These are phyloP conservation scores for Saccharomycopsis javanensis DNA, from an alignment of 805 yeast species.

Conservation along the genomic window DNA sequence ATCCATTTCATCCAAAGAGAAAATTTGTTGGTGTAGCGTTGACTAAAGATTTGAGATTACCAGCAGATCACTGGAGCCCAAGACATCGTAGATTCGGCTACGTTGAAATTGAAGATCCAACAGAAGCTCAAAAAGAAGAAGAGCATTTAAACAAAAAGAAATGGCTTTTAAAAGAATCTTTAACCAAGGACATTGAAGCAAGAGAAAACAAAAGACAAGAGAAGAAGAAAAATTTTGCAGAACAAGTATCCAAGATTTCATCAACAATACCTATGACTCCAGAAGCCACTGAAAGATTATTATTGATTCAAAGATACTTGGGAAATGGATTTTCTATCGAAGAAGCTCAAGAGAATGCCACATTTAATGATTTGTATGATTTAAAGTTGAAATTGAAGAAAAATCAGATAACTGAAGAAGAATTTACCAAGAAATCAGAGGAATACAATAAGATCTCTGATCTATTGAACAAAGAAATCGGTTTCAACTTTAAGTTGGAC, in stretches of 20 bases:
- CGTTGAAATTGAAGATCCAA: constrained; percentile 39
- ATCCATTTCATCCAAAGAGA: constrained; percentile 94
- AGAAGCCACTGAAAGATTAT: constrained; percentile 43
- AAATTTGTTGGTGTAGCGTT: constrained; percentile 85
- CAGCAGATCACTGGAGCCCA: constrained; percentile 89
- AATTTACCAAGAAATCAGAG: constrained; percentile 21
- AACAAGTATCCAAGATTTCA: constrained; percentile 26
- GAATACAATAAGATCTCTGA: constrained; percentile 32
- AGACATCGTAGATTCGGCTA: constrained; percentile 77
- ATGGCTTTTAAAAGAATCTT: constrained; percentile 42
- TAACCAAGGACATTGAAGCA: constrained; percentile 31
- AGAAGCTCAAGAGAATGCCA: constrained; percentile 54
- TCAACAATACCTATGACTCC: constrained; percentile 27
- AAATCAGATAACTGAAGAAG: constrained; percentile 29
- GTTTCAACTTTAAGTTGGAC: constrained; percentile 33
- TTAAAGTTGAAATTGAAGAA: constrained; percentile 32
- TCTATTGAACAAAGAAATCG: constrained; percentile 32
- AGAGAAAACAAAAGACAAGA: constrained; percentile 34
- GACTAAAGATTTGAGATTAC: constrained; percentile 50
- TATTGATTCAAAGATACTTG: constrained; percentile 42
- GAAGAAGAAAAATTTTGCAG: constrained; percentile 25
- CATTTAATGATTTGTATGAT: constrained; percentile 39
- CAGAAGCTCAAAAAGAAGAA: constrained; percentile 49
- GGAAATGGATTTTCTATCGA: constrained; percentile 46
- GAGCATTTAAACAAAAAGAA: constrained; percentile 60